Evolutionary conservation across 1,284 basidiomycete genomes (phyloP), one percentile per base, ranked within the genome.

Genomic region (Albatrellus sp.): DNA sequence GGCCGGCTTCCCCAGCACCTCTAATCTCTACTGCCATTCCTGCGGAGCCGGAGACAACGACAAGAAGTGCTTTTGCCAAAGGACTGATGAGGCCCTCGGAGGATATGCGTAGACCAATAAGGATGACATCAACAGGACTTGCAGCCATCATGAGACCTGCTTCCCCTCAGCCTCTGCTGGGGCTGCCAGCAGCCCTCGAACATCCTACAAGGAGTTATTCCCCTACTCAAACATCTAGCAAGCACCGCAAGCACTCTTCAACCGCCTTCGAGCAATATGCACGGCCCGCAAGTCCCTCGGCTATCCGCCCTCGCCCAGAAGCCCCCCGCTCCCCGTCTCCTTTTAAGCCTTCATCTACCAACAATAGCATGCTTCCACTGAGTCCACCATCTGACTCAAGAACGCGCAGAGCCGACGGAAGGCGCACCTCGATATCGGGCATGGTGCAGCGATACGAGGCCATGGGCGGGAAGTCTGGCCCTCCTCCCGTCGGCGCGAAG

Each of bases 401-500:
- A n/a, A 44, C 53, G 6, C 56, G 52, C 35, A 67, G 68, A 20
- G 24, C 24, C 24, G 54, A 60, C 11, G 53, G 55, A 7, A 70
- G 85, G 16, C 68, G 85, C 39, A 81, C 77, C 13, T 89, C 86
- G 0, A 89, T 88, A 49, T 76, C 84, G 39, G 77, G 88, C 54
- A 85, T 88, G 72, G 86, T 89, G 16, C 80, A 83, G 50, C 71
- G 67, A 37, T 89, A 78, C 56, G 85, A 89, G 59, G 73, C 75
- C 8, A 78, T 85, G 46, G 71, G 65, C 34, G 64, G 61, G 2
- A 73, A 68, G 51, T 60, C 68, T 5, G 47, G 55, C n/a, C 54
- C 49, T 10, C 52, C 61, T 12, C 48, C 45, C 28, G 35, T 55
- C n/a, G 54, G 55, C 46, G 43, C 52, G 37, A 52, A 52, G 50